These are phyloP conservation scores for Gaeumannomyces tritici DNA, from an alignment of 2,329 filamentous ascomycete species.

Conservation along the genomic window DNA sequence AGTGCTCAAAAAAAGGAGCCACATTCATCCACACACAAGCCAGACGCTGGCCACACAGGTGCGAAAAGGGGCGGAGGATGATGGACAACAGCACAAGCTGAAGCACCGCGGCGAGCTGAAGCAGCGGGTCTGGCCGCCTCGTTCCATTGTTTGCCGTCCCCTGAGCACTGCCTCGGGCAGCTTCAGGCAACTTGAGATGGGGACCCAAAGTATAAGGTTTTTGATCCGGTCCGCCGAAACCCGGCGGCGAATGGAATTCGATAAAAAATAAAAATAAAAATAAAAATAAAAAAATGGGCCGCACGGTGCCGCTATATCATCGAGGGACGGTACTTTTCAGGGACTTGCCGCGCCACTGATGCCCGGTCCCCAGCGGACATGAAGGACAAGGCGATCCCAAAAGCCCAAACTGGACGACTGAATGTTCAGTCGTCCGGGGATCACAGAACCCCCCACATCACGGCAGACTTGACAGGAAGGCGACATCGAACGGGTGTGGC, in stretches of 20 bases:
- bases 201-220: not conserved
- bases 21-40: too few species aligned
- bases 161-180: not conserved
- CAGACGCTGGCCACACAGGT: not conserved
- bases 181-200: not conserved
- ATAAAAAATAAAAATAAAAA: not conserved
- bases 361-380: too few species aligned
- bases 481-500: not conserved
- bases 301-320: not conserved
- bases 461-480: not conserved
- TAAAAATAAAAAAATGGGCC: too few species aligned
- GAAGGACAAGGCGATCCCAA: not conserved
- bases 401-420: not conserved
- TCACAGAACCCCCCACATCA: too few species aligned
- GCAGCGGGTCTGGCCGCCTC: not conserved
- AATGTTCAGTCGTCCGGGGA: too few species aligned
- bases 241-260: not conserved
- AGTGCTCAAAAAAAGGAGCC: not conserved
- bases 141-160: not conserved
- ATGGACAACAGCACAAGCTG: too few species aligned
- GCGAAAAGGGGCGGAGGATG: not conserved
- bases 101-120: not conserved
- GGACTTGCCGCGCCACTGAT: too few species aligned
- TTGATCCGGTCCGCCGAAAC: not conserved
- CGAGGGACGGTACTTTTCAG: too few species aligned